phyloP scores from a whole-genome alignment of 176 grass and related monocot species.

The Coix lacrymajobi region DNA sequence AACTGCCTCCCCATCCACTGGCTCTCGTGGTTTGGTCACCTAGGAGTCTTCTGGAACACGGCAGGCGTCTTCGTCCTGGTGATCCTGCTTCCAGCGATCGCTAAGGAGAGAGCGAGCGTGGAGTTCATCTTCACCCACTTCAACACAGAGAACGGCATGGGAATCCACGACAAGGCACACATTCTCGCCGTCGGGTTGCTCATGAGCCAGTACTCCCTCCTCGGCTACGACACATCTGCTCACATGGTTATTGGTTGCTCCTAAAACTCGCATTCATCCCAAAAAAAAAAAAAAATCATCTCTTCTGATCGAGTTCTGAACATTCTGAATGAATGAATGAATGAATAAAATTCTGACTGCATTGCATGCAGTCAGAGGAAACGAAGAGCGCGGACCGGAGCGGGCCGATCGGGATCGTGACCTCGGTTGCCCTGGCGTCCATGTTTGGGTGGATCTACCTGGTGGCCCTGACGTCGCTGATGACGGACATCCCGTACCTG shows the following conservation, averaged over 20 bases:
- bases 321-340: no score
- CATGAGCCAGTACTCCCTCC: constrained; percentile 57
- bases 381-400: constrained; percentile 63
- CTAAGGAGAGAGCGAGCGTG: constrained; percentile 35
- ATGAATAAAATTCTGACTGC: no score
- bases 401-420: constrained; percentile 56
- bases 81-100: constrained; percentile 40
- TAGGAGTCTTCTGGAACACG: constrained; percentile 57
- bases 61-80: constrained; percentile 48
- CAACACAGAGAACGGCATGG: constrained; percentile 56
- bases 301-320: no score
- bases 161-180: constrained; percentile 43
- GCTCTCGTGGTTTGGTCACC: constrained; percentile 43
- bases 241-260: no score
- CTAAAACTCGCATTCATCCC: no score
- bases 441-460: constrained; percentile 52
- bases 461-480: constrained; percentile 40
- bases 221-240: constrained; percentile 67
- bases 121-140: constrained; percentile 62
- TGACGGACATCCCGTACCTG: constrained; percentile 52
- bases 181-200: constrained; percentile 53
- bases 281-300: no score
- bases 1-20: constrained; percentile 62
- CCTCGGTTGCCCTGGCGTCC: constrained; percentile 31
- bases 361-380: constrained; percentile 43